Evolutionary conservation across 2,329 filamentous ascomycete genomes (phyloP).

Genomic region (Talaromyces piceae): DNA sequence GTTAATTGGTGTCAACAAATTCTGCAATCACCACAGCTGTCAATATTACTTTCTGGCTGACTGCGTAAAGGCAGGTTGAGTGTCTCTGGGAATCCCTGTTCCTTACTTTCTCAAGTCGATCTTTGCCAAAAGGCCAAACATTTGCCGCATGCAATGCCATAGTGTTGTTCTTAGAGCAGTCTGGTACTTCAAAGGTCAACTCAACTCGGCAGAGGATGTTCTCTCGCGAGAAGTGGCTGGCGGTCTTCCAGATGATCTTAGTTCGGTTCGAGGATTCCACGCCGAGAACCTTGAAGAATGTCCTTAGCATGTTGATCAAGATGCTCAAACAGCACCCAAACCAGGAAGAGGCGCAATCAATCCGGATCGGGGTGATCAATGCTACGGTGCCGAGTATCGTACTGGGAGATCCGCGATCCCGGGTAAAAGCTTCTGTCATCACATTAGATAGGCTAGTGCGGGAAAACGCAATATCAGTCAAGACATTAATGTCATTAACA

Average conservation of each 20-base stretch:
- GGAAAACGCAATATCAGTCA: slow-evolving; percentile 27
- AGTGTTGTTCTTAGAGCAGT: slow-evolving; percentile 36
- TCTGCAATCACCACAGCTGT: neutral
- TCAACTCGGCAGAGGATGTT: slow-evolving; percentile 26
- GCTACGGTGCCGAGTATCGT: slow-evolving; percentile 30
- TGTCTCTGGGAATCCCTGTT: slow-evolving; percentile 34
- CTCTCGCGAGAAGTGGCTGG: slow-evolving; percentile 31
- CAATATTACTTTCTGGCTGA: slow-evolving; percentile 5
- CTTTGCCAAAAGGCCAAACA: slow-evolving; percentile 33
- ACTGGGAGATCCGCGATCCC: slow-evolving; percentile 31
- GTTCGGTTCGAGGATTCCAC: slow-evolving; percentile 36
- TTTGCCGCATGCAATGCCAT: slow-evolving; percentile 38
- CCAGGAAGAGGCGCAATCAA: slow-evolving; percentile 15
- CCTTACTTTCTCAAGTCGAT: slow-evolving; percentile 33
- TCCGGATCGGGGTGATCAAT: slow-evolving; percentile 20
- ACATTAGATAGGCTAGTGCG: slow-evolving; percentile 31
- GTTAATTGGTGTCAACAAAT: neutral
- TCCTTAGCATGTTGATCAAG: slow-evolving; percentile 33
- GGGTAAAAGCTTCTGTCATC: slow-evolving; percentile 30
- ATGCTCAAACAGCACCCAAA: slow-evolving; percentile 24
- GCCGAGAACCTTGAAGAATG: slow-evolving; percentile 39
- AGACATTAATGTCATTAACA: slow-evolving; percentile 24
- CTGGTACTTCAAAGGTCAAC: slow-evolving; percentile 23
- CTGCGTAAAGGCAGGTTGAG: slow-evolving; percentile 22
- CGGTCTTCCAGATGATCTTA: slow-evolving; percentile 34